Evolutionary conservation across 208 protist species (phyloP), one percentile per base, ranked within the genome.

Genomic region (Leishmania guyanensis): DNA sequence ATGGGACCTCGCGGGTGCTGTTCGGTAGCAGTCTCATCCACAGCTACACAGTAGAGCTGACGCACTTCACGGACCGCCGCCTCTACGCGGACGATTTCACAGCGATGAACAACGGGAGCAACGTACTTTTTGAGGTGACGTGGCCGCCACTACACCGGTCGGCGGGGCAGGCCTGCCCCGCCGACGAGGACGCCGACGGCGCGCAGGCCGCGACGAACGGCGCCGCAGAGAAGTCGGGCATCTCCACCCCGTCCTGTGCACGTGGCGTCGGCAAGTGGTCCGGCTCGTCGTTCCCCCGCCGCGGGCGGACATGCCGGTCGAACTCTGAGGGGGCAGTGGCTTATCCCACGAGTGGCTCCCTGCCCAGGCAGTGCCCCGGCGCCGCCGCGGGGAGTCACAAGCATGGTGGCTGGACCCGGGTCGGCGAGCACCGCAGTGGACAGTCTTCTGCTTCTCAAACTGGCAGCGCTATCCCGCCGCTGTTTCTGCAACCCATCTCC

Each of bases 31-130:
- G 82, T 58, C 86, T 96, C 69, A 92, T 96, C 33, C 92, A 96
- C 87, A 92, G 87, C 83, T 96, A 98, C 87, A 98, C 94, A 2
- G 84, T 96, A 0, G 93, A 98, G 84, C 85, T 96, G 56, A 87
- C 92, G 16, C 88, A 98, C 81, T 96, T 96, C 80, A 95, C 92
- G 29, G 89, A 95, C 76, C 77, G 89, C 71, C 65, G 73, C 43
- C 82, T 94, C 75, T 95, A 90, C 86, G 85, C 90, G 6, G 92
- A 97, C 75, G 86, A 83, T 54, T 65, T 79, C 26, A 43, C 69
- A 0, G 81, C 85, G 22, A 86, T 93, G 77, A 90, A 89, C 80
- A 90, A 84, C 65, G 83, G 87, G 60, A 68, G 84, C 73, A 75
- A 8, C 16, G 87, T 85, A 29, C 71, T 89, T 5, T 79, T 77